Evolutionary conservation across 306 rosid species (phyloP).

Genomic region (Citrullus amarus): DNA sequence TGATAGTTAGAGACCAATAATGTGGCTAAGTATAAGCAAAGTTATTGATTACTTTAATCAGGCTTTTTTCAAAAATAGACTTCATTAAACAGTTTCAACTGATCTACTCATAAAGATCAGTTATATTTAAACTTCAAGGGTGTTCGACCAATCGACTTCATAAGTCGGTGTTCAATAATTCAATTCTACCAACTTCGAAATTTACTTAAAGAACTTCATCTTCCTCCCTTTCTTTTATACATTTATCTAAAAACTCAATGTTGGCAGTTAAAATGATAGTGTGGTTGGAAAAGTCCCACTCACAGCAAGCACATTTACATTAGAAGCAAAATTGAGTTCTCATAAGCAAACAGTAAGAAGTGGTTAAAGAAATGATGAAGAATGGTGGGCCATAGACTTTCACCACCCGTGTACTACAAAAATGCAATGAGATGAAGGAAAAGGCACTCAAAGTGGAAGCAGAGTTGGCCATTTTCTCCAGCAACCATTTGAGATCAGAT

Average conservation of each 20-base stretch:
- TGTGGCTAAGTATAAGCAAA: background rate
- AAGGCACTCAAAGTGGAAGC: slow-evolving; percentile 27
- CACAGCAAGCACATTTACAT: background rate
- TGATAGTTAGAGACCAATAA: background rate
- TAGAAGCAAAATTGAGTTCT: background rate
- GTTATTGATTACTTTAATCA: background rate
- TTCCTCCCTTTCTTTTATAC: too few species aligned
- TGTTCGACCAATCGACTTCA: too few species aligned
- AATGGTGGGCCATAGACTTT: slow-evolving; percentile 7
- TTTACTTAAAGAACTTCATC: too few species aligned
- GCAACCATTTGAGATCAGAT: slow-evolving; percentile 17
- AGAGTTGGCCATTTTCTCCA: slow-evolving; percentile 13
- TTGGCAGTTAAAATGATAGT: too few species aligned
- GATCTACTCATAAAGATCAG: background rate
- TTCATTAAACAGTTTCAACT: background rate
- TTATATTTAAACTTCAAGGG: background rate
- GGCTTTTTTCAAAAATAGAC: background rate
- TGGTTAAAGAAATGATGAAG: slow-evolving; percentile 1
- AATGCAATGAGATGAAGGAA: slow-evolving; percentile 16
- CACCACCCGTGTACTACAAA: slow-evolving; percentile 10
- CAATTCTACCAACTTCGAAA: too few species aligned
- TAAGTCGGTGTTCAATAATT: too few species aligned
- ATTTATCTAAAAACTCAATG: too few species aligned
- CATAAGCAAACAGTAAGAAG: background rate
- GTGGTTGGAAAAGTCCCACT: background rate